phyloP scores from a whole-genome alignment of 768 basidiomycete species.

The Kwoniella newhampshirensis region DNA sequence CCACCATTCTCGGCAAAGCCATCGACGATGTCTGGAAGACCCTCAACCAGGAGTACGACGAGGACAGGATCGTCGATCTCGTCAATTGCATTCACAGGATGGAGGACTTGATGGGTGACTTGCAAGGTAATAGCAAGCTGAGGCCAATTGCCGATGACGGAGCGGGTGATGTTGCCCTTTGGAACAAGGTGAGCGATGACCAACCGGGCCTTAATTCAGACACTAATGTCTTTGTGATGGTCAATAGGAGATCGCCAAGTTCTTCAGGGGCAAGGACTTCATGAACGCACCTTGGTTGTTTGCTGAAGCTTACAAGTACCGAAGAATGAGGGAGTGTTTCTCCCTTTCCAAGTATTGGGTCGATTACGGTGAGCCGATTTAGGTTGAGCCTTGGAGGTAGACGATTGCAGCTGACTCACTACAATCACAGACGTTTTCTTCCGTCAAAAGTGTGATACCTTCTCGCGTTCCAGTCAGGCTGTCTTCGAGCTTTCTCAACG shows the following conservation, averaged over 20 bases:
- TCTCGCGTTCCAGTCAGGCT: slow-evolving; percentile 84
- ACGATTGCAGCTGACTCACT: not conserved
- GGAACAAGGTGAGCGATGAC: slow-evolving; percentile 68
- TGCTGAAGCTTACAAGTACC: slow-evolving; percentile 70
- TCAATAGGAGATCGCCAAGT: slow-evolving; percentile 75
- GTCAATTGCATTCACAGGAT: slow-evolving; percentile 82
- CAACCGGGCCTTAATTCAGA: not conserved
- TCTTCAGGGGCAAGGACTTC: slow-evolving; percentile 70
- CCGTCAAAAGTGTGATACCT: slow-evolving; percentile 93
- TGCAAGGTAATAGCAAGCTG: slow-evolving; percentile 76
- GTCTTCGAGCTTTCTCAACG: slow-evolving; percentile 92
- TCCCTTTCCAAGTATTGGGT: slow-evolving; percentile 85
- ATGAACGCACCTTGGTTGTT: slow-evolving; percentile 98
- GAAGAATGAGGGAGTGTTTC: slow-evolving; percentile 80
- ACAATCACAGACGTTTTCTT: slow-evolving; percentile 70
- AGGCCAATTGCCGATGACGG: slow-evolving; percentile 85
- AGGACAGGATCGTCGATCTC: slow-evolving; percentile 81
- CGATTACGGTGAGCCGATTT: slow-evolving; percentile 61
- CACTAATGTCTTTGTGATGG: not conserved
- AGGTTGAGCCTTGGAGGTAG: not conserved
- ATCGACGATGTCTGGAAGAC: slow-evolving; percentile 88
- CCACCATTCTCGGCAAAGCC: slow-evolving; percentile 92
- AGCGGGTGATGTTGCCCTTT: slow-evolving; percentile 87
- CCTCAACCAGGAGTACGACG: slow-evolving; percentile 74
- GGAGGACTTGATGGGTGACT: slow-evolving; percentile 82